These are phyloP conservation scores for Heritiera fomes DNA, from an alignment of 345 rosid species.

Conservation along the genomic window DNA sequence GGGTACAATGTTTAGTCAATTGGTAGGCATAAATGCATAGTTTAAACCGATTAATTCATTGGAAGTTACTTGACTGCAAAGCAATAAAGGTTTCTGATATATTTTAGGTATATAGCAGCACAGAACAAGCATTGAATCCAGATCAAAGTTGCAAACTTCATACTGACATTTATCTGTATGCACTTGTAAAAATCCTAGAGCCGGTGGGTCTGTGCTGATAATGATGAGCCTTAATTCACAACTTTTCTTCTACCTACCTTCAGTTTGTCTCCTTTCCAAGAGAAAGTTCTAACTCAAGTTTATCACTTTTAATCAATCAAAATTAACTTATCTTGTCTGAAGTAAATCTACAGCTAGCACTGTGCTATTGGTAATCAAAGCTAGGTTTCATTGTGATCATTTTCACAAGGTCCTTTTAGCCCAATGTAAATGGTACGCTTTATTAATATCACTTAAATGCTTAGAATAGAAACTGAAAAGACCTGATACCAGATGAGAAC, in stretches of 20 bases:
- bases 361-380: too few relatives aligned
- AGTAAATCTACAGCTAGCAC: too few relatives aligned
- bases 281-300: neutral
- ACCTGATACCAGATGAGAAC: neutral
- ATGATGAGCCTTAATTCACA: too few relatives aligned
- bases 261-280: neutral
- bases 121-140: neutral
- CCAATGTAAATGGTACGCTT: neutral
- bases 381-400: slow-evolving; percentile 17
- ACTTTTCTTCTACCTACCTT: too few relatives aligned
- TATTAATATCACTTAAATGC: neutral
- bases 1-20: neutral
- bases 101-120: neutral
- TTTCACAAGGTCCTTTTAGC: neutral
- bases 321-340: too few relatives aligned
- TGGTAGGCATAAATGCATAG: neutral
- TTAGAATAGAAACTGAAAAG: slow-evolving; percentile 2
- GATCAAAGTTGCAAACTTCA: neutral
- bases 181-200: too few relatives aligned
- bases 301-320: too few relatives aligned
- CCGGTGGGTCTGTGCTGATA: too few relatives aligned
- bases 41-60: neutral
- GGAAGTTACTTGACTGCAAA: neutral
- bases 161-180: neutral
- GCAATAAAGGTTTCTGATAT: neutral